Evolutionary conservation across 2,329 filamentous ascomycete genomes (phyloP), one percentile per base, ranked within the genome.

Genomic region (Pyrenophora seminiperda): DNA sequence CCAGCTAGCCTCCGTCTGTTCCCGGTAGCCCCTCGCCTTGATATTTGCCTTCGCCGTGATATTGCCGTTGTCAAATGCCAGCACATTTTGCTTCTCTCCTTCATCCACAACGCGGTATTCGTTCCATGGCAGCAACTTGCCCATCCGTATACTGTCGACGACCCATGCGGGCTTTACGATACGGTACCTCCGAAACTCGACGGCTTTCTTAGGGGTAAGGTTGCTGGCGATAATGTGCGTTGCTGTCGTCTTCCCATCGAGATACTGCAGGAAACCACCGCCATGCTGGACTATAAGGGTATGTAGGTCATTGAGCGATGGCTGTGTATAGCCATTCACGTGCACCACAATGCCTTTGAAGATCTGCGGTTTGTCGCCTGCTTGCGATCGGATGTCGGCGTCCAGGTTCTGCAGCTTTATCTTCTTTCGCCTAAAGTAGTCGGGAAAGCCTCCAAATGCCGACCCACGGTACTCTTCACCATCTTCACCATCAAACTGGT

Each of bases 161-260:
- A 99, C 83, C 94, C 94, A 99, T 15, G 90, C 86, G 1, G 94
- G 94, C 72, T 94, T 96, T 41, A 97, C 94, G 30, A 99, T 90
- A 37, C 93, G 85, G 72, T 97, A 97, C 58, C 84, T 85, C 45
- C 80, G 83, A 67, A 96, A 97, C 58, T 99, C 94, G 45, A 93
- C 84, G 20, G 85, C 85, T 73, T 99, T 99, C 76, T 97, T 97
- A 0, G 91, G 92, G 0, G 94, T 94, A 17, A 99, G 77, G 44
- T 84, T 88, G 43, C 91, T 93, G 3, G 93, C 92, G 62, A 99
- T 91, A 60, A 99, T 96, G 70, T 99, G 93, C 1, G 95, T 99
- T 0, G 91, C 93, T 70, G 89, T 88, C 1, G 93, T 97, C 77
- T 99, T 99, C 30, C 87, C 89, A 72, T 97, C 92, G 9, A 99